Evolutionary conservation across 2,329 filamentous ascomycete species (phyloP).

Genomic region (Xylariales sp.): DNA sequence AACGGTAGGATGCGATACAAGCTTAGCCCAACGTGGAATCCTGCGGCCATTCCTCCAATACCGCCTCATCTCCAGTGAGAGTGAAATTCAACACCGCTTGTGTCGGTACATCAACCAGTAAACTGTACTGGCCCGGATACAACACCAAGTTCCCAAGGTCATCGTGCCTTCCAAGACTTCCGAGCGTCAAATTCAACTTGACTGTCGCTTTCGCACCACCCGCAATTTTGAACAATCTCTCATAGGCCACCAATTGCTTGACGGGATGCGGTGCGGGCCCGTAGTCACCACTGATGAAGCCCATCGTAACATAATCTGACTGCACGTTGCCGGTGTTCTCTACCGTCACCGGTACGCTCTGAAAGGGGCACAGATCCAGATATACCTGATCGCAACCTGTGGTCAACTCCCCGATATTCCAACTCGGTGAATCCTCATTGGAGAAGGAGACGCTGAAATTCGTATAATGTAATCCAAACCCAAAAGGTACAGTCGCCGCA

Average conservation of each 20-base stretch:
- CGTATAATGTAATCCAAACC: constrained; percentile 44
- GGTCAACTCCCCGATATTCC: constrained; percentile 30
- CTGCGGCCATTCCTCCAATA: constrained; percentile 30
- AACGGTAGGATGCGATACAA: too few species aligned
- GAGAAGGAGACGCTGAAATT: constrained; percentile 28
- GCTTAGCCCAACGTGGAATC: too few species aligned
- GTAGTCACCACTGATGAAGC: constrained; percentile 33
- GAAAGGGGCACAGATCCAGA: constrained; percentile 34
- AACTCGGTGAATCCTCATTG: constrained; percentile 2
- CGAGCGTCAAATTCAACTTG: constrained; percentile 36
- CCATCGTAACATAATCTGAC: constrained; percentile 37
- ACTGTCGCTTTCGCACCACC: constrained; percentile 22
- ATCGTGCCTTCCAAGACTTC: constrained; percentile 36
- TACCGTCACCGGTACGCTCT: constrained; percentile 31
- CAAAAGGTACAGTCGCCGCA: constrained; percentile 38
- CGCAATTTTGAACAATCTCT: constrained; percentile 28
- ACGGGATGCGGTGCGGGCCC: constrained; percentile 39
- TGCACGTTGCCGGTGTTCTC: constrained; percentile 33
- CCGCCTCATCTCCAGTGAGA: constrained; percentile 31
- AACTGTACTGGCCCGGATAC: constrained; percentile 40
- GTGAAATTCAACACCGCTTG: constrained; percentile 33
- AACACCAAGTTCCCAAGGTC: constrained; percentile 39
- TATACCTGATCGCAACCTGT: constrained; percentile 23
- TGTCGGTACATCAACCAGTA: constrained; percentile 34
- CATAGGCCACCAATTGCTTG: constrained; percentile 40